Evolutionary conservation across 1,284 basidiomycete genomes (phyloP), one percentile per base, ranked within the genome.

Genomic region (Spongiforma sp.): DNA sequence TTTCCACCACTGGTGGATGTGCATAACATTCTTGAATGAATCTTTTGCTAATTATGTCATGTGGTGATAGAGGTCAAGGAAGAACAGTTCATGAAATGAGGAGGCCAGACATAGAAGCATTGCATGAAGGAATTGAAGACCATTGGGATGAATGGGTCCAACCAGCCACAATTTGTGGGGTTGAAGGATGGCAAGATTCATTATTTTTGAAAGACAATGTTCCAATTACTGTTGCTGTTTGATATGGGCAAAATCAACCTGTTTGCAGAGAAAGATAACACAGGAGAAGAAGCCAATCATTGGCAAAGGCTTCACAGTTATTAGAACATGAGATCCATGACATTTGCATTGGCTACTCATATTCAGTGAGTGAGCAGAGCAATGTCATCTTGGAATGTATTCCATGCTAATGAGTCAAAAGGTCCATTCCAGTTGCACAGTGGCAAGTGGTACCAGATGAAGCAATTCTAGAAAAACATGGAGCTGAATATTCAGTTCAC

Each of bases 181-280:
- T 37, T 0, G 46, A 34, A n/a, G 12, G 7, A 8, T 60, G 58
- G 57, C 8, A 30, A 7, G 30, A 34, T 6, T 10, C 33, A 19
- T 0, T 5, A 5, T 64, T 60, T 34, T 11, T 64, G 0, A 46
- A 57, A 2, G 48, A 50, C 11, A 50, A 30, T 50, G 28, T 50
- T 28, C 63, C 59, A 0, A 43, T 64, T 6, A 39, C 43, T 1
- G 53, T 64, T 7, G 37, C 55, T 5, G 56, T 61, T 2, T 7
- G 50, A 21, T 64, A 64, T 48, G 63, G 63, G 7, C 63, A 64
- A 30, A 64, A 64, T 14, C 63, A 61, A 14, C 60, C 26, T 0
- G 28, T 64, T 1, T 61, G 60, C 5, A 21, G 55, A 15, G 26
- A 37, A 9, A 2, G 19, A 24, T 10, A n/a, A 33, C 3, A 5